Evolutionary conservation across 371 early-diverging fungal species (phyloP), one percentile per base, ranked within the genome.

Genomic region (Mortierella sp.): DNA sequence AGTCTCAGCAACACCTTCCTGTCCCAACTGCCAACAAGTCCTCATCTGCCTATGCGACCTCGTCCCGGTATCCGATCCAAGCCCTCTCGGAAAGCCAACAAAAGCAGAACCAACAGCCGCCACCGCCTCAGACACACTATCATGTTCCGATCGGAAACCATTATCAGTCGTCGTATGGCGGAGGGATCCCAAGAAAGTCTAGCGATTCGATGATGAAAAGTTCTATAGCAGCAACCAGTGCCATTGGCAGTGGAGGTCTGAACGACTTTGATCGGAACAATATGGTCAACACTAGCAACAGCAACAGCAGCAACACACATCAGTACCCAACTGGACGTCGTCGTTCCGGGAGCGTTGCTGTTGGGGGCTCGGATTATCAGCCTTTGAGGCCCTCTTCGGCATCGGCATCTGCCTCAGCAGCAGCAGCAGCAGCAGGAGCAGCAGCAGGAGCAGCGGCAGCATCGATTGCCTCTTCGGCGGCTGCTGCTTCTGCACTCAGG

Each of bases 401-500:
- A 9, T 21, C 54, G 1, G 34, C 65, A n/a, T 45, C 28, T 42
- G 9, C 28, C 13, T 28, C 38, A 8, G 44, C 72, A 16, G 31
- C n/a, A 38, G 63, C 21, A 42, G 28, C 50, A 16, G 38, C 31
- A 13, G 31, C 58, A 52, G 9, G 19, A n/a, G 45, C 38, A 7
- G 44, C 72, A n/a, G 45, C 16, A 47, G 63, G 24, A 50, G 28
- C 50, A 16, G 38, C 31, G 28, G 28, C 58, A 10, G 28, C 34
- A 1, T 48, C 73, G 21, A n/a, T 34, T 2, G 72, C 58, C 2
- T 24, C 60, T n/a, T 57, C 73, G 3, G 31, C n/a, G 2, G 70
- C 70, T 19, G 83, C 77, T 55, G 63, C 55, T 9, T 63, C 80
- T 45, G 80, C 75, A 16, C 44, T 83, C 63, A 77, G 68, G 75